Conservation (phyloP, 1,284 basidiomycete species). For the Ganoderma lucidum region DNA sequence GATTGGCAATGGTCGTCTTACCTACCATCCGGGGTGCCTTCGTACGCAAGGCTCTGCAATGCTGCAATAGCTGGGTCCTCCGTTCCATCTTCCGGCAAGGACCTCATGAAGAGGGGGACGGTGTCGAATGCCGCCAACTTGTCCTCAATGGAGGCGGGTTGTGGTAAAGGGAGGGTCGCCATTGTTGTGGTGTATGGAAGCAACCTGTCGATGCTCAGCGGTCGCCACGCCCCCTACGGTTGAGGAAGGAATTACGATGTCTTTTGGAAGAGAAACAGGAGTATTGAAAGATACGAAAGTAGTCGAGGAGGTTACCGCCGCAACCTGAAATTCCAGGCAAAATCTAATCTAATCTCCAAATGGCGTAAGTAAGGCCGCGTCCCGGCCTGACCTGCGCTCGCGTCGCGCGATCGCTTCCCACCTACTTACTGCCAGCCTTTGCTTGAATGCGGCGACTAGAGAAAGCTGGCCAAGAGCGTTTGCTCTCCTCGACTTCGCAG, state of each 20-base stretch:
- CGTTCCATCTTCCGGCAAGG: constrained; percentile 75
- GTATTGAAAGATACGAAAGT: background rate
- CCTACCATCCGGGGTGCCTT: constrained; percentile 94
- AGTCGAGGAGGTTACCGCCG: background rate
- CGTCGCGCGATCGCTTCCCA: background rate
- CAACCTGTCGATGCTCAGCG: background rate
- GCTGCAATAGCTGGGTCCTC: constrained; percentile 81
- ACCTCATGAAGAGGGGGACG: constrained; percentile 92
- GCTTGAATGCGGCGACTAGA: no score
- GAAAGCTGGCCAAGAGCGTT: no score
- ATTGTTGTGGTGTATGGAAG: constrained; percentile 7
- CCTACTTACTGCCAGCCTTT: background rate
- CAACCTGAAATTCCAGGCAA: background rate
- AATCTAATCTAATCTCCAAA: constrained; percentile 12
- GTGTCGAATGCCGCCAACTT: constrained; percentile 62
- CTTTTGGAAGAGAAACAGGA: background rate
- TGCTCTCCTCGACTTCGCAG: no score
- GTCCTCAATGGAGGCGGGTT: constrained; percentile 52
- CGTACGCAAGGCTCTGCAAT: constrained; percentile 85
- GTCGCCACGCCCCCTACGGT: no score
- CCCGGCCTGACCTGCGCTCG: no score
- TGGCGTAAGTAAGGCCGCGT: constrained; percentile 6
- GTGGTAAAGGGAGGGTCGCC: constrained; percentile 33
- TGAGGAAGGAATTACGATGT: background rate
- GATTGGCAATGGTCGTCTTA: constrained; percentile 32